These are phyloP conservation scores for Pleodorina starrii DNA, from an alignment of 139 green algal species.

Conservation along the genomic window DNA sequence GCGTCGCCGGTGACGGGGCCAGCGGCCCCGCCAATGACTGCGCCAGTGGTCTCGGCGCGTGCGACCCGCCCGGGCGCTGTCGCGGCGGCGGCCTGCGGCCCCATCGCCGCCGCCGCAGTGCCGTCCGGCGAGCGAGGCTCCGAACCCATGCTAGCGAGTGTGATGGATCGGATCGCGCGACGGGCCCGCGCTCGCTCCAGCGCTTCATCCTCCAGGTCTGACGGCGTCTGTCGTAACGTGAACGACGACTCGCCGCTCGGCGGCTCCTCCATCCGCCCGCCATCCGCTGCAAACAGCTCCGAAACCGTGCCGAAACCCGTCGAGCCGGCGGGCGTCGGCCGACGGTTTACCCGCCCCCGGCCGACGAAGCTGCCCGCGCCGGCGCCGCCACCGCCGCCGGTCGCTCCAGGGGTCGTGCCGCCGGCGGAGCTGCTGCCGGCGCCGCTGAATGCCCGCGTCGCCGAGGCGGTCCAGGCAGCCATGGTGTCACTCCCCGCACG, in stretches of 20 bases:
- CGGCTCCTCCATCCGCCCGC: not conserved
- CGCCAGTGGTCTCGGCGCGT: not conserved
- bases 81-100: too few relatives aligned
- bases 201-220: slow-evolving; percentile 26
- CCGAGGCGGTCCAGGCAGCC: not conserved
- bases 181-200: not conserved
- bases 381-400: not conserved
- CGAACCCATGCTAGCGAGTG: not conserved
- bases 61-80: not conserved
- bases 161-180: not conserved
- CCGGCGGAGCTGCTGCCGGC: slow-evolving; percentile 22
- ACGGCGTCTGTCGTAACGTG: slow-evolving; percentile 38
- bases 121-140: not conserved
- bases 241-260: slow-evolving; percentile 2
- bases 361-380: not conserved
- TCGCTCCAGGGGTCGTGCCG: not conserved
- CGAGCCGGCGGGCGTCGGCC: not conserved
- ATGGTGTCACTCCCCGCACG: not conserved
- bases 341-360: not conserved
- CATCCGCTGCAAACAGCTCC: slow-evolving; percentile 10
- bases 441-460: slow-evolving; percentile 2
- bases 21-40: not conserved
- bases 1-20: not conserved
- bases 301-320: not conserved
- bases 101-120: not conserved